Evolutionary conservation across 73 alveolate species (phyloP).

Genomic region (Tetrahymena malaccensis): DNA sequence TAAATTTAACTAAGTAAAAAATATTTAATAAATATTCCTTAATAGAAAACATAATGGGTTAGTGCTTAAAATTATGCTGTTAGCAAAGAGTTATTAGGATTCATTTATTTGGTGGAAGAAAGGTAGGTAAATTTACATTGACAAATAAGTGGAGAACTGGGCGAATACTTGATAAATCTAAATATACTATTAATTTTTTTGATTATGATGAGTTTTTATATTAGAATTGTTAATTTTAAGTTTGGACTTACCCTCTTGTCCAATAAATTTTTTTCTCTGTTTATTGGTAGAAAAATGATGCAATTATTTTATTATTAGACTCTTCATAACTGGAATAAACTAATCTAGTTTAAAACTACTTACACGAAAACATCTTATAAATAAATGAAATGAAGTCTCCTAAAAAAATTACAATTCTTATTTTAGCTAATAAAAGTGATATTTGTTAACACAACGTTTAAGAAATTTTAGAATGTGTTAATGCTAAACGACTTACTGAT

Average conservation of each 20-base stretch:
- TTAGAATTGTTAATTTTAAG: background rate
- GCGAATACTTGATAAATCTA: background rate
- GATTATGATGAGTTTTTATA: background rate
- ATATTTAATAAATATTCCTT: too few species aligned
- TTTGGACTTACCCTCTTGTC: background rate
- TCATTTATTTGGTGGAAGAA: background rate
- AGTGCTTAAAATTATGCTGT: background rate
- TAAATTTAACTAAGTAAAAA: too few species aligned
- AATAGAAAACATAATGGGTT: background rate
- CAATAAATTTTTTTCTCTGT: background rate
- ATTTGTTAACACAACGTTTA: background rate
- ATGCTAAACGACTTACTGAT: background rate
- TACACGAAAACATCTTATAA: background rate
- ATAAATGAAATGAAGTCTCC: background rate
- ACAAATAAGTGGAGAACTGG: background rate
- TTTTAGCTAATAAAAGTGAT: background rate
- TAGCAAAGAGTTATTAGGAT: background rate
- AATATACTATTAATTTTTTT: background rate
- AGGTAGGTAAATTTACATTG: background rate
- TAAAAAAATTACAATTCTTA: background rate
- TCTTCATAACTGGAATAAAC: background rate
- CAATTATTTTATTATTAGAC: background rate
- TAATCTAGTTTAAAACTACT: too few species aligned
- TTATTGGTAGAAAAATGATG: background rate
- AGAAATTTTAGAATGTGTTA: background rate